phyloP scores from a whole-genome alignment of 805 yeast genomes.

The Candida nanaspora region DNA sequence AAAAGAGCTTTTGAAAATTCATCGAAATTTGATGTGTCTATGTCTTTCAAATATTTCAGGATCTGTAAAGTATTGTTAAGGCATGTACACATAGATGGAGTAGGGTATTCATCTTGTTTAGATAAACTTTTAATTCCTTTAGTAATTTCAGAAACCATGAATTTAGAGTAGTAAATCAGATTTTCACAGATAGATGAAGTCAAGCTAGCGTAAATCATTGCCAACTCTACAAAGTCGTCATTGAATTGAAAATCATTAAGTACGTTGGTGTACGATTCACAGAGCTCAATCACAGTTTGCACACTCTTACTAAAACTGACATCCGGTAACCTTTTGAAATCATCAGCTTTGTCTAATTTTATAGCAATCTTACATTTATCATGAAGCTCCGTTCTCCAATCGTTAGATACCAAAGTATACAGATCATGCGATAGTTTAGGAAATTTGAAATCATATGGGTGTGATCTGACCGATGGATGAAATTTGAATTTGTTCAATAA shows the following conservation, averaged over 20 bases:
- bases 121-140: slow-evolving; percentile 4
- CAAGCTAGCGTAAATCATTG: slow-evolving; percentile 36
- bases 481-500: slow-evolving; percentile 8
- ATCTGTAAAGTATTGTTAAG: slow-evolving; percentile 21
- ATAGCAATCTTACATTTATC: slow-evolving; percentile 41
- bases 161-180: slow-evolving; percentile 41
- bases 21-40: slow-evolving; percentile 7
- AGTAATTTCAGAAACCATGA: slow-evolving; percentile 15
- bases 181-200: slow-evolving; percentile 23
- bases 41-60: slow-evolving; percentile 10
- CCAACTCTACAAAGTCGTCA: slow-evolving; percentile 40
- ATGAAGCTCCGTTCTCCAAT: slow-evolving; percentile 19
- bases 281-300: slow-evolving; percentile 19
- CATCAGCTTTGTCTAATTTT: slow-evolving; percentile 54
- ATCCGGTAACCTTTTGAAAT: slow-evolving; percentile 33
- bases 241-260: slow-evolving; percentile 60
- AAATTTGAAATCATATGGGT: neutral
- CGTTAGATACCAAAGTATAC: slow-evolving; percentile 10
- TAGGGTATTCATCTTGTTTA: neutral
- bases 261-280: slow-evolving; percentile 35
- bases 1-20: slow-evolving; percentile 6
- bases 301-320: slow-evolving; percentile 22
- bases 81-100: slow-evolving; percentile 10
- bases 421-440: slow-evolving; percentile 15
- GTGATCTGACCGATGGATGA: slow-evolving; percentile 3